phyloP scores from a whole-genome alignment of 2,329 filamentous ascomycete genomes.

The Metarhizium guizhouense region DNA sequence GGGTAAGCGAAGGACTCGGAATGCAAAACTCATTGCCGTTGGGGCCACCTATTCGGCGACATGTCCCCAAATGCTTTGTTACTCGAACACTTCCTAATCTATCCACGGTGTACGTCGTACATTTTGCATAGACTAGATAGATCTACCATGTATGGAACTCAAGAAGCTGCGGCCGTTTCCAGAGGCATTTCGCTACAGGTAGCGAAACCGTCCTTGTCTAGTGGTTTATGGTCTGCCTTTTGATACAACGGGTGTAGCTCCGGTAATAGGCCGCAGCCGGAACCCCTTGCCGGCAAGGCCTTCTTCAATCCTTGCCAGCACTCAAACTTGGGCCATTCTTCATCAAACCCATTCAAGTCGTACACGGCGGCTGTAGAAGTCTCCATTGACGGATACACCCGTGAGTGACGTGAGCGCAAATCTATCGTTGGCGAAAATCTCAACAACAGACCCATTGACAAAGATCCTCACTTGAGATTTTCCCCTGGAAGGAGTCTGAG shows the following conservation, averaged over 20 bases:
- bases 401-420: conserved; percentile 14
- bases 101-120: too few species aligned
- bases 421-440: conserved; percentile 13
- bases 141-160: too few species aligned
- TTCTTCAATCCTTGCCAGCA: conserved; percentile 3
- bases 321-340: neutral
- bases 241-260: neutral
- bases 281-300: conserved; percentile 5
- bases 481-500: conserved; percentile 9
- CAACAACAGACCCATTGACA: conserved; percentile 14
- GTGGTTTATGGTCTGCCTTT: too few species aligned
- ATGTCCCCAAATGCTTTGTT: too few species aligned
- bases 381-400: conserved; percentile 12
- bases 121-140: too few species aligned
- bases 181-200: too few species aligned
- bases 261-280: conserved; percentile 1
- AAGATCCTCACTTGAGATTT: conserved; percentile 12
- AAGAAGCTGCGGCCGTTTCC: too few species aligned
- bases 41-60: too few species aligned
- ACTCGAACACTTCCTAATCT: too few species aligned
- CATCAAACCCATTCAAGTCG: conserved; percentile 4
- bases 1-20: too few species aligned
- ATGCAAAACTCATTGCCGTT: too few species aligned
- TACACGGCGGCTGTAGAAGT: neutral
- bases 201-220: too few species aligned